A percentile compares a stretch with the other conserved stretches of the same genome.
These are phyloP conservation scores for Tremellales sp. DNA, from an alignment of 1,284 basidiomycete genomes.

Conservation along the genomic window DNA sequence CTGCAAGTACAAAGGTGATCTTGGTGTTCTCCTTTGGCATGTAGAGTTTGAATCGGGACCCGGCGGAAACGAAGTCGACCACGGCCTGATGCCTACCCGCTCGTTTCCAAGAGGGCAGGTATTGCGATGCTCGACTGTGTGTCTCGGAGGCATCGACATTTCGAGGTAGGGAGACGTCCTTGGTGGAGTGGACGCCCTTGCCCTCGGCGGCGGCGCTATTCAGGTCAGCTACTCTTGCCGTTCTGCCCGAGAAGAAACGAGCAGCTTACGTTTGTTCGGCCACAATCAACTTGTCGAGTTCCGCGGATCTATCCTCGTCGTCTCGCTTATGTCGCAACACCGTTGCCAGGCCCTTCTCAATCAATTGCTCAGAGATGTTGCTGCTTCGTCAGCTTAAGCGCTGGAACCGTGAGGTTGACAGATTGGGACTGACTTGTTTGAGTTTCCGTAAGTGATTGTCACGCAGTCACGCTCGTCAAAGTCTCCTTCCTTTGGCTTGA, in stretches of 20 bases:
- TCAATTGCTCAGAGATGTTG: constrained; percentile 85
- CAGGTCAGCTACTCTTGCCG: constrained; percentile 2
- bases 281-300: constrained; percentile 91
- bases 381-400: no score
- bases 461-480: constrained; percentile 89
- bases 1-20: constrained; percentile 80
- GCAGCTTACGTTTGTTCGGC: constrained; percentile 77
- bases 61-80: constrained; percentile 86
- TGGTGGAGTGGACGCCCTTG: constrained; percentile 89
- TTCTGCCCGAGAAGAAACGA: background rate
- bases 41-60: constrained; percentile 89
- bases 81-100: constrained; percentile 75
- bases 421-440: constrained; percentile 57
- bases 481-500: constrained; percentile 87
- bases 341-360: constrained; percentile 87
- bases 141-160: constrained; percentile 90
- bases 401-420: background rate
- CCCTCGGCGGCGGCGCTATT: constrained; percentile 67
- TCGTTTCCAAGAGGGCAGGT: constrained; percentile 88
- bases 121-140: constrained; percentile 69
- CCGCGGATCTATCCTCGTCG: constrained; percentile 89
- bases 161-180: constrained; percentile 64
- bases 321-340: constrained; percentile 88
- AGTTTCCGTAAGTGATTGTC: constrained; percentile 76
- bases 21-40: constrained; percentile 89